Percentiles rank a stretch among this genome's conserved stretches.
These are phyloP conservation scores for Pseudonitzschia pungens DNA, from an alignment of 108 stramenopile species.

Conservation along the genomic window DNA sequence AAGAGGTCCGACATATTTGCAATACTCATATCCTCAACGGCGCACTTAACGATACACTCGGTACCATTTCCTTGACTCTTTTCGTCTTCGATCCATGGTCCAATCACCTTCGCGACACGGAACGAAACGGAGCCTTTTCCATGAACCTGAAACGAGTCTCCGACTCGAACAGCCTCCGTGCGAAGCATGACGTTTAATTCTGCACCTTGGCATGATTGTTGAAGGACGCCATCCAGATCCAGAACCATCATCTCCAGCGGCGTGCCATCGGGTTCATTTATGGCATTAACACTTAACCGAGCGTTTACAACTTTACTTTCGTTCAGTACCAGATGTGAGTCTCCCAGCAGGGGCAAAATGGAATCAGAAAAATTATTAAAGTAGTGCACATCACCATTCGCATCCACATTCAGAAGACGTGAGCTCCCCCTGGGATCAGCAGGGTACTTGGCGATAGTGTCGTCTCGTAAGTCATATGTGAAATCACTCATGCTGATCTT, in stretches of 20 bases:
- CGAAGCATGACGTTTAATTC: slow-evolving; percentile 30
- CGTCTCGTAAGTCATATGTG: slow-evolving; percentile 36
- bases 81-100: slow-evolving; percentile 49
- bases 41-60: slow-evolving; percentile 32
- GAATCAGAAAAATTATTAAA: slow-evolving; percentile 37
- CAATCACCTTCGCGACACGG: slow-evolving; percentile 22
- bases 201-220: slow-evolving; percentile 2
- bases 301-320: slow-evolving; percentile 48
- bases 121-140: slow-evolving; percentile 19
- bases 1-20: slow-evolving; percentile 35
- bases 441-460: slow-evolving; percentile 46
- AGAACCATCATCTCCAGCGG: slow-evolving; percentile 42
- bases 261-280: slow-evolving; percentile 11
- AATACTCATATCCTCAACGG: slow-evolving; percentile 1
- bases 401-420: slow-evolving; percentile 33
- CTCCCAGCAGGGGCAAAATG: slow-evolving; percentile 16
- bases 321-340: slow-evolving; percentile 48
- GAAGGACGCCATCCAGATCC: slow-evolving; percentile 23
- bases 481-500: slow-evolving; percentile 41
- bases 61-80: slow-evolving; percentile 40
- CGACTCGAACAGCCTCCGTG: slow-evolving; percentile 22
- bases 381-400: slow-evolving; percentile 24
- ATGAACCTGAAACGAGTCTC: slow-evolving; percentile 25
- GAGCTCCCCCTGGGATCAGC: slow-evolving; percentile 49
- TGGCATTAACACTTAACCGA: slow-evolving; percentile 21